Evolutionary conservation across 2,329 filamentous ascomycete genomes (phyloP).

Genomic region (Phaeophleospora eucalypticola): DNA sequence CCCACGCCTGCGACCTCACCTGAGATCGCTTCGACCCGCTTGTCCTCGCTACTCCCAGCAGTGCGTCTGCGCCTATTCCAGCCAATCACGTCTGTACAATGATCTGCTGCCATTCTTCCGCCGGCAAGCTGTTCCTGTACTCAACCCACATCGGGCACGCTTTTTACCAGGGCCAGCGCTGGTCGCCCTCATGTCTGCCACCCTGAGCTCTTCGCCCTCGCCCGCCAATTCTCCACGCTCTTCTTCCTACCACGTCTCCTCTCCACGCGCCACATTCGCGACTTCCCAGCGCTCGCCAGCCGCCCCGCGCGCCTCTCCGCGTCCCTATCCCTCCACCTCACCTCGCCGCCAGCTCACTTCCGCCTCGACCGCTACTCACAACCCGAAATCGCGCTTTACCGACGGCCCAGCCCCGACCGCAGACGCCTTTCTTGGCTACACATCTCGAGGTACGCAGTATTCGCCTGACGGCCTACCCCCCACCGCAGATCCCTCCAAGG

Average conservation of each 20-base stretch:
- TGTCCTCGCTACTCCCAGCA: too few relatives aligned
- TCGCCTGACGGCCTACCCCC: conserved; percentile 47
- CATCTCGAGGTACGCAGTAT: conserved; percentile 53
- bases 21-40: too few relatives aligned
- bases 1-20: neutral
- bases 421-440: conserved; percentile 23
- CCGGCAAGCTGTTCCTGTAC: conserved; percentile 8
- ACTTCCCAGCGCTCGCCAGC: conserved; percentile 12
- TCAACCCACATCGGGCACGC: conserved; percentile 7
- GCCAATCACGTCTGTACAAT: neutral
- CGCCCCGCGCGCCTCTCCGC: conserved; percentile 5
- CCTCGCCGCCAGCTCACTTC: conserved; percentile 18
- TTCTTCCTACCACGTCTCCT: conserved; percentile 19
- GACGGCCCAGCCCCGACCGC: conserved; percentile 10
- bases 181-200: conserved; percentile 26
- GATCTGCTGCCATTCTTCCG: neutral
- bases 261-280: conserved; percentile 5
- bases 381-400: conserved; percentile 7
- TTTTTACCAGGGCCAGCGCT: conserved; percentile 9
- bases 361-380: conserved; percentile 12
- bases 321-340: conserved; percentile 3
- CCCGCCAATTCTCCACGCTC: conserved; percentile 28
- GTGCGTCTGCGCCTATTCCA: conserved; percentile 1
- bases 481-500: conserved; percentile 31
- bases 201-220: conserved; percentile 28